Evolutionary conservation across 768 basidiomycete species (phyloP), one percentile per base, ranked within the genome.

Genomic region (Calocera viscosa): DNA sequence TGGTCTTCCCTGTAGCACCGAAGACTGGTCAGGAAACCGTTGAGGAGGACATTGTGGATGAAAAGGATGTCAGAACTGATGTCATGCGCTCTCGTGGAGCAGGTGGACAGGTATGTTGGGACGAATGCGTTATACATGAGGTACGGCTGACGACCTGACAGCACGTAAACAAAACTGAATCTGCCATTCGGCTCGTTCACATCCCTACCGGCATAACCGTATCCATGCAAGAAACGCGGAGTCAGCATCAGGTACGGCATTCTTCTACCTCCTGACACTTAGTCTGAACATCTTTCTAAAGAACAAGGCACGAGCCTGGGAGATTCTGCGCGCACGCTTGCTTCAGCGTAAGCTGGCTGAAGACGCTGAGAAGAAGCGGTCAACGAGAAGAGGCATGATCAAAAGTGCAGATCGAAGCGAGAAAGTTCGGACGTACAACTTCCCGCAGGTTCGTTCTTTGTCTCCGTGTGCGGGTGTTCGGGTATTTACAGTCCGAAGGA

Each of bases 131-230:
- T 24, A 41, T 53, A 35, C 32, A 34, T 24, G 26, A 16, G 16
- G 16, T 0, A 43, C 28, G 41, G 43, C 65, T 63, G 19, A 64
- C 33, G 10, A 19, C 8, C 39, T 35, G 22, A 11, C 70, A 97
- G 89, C 95, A 98, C 77, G 96, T 98, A 72, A 99, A 99, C 78
- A 91, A 89, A 81, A 98, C 96, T 0, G 96, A 99, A 77, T 97
- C 95, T 1, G 95, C 96, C 1, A 94, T 99, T 24, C 87, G 96
- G 0, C 76, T 98, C 49, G 95, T 93, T 0, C 96, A 99, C 72
- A 77, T 89, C 16, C 95, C 96, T 0, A 90, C 92, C 2, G 94
- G 95, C 0, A 87, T 98, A 66, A 89, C 88, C 0, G 95, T 98
- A 10, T 94, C 93, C 8, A 98, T 97, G 91, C 96, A 99, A 78